Conservation (phyloP, 2,329 filamentous ascomycete species). For the Fusarium scirpi region DNA sequence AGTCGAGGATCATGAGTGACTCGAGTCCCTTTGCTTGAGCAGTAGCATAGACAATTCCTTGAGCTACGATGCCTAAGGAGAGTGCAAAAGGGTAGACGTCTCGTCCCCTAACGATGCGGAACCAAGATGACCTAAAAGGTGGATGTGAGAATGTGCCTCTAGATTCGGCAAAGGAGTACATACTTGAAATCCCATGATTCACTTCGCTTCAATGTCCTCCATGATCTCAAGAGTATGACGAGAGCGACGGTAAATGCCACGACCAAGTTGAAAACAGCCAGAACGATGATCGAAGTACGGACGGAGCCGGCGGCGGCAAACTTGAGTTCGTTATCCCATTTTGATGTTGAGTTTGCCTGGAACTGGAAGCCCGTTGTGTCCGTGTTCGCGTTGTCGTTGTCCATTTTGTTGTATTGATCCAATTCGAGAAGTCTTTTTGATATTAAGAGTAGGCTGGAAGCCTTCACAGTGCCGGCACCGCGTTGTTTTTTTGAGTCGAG, state of each 20-base stretch:
- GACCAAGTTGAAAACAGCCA: constrained; percentile 70
- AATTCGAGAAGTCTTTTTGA: constrained; percentile 15
- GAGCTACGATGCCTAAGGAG: constrained; percentile 67
- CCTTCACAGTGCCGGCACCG: constrained; percentile 47
- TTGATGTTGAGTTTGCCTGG: constrained; percentile 57
- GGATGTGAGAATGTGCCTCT: constrained; percentile 21
- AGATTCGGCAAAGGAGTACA: background rate
- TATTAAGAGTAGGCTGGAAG: constrained; percentile 36
- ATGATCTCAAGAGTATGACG: constrained; percentile 69
- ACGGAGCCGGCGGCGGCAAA: constrained; percentile 68
- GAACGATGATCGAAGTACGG: constrained; percentile 70
- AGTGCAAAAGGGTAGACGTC: constrained; percentile 68
- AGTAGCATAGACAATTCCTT: constrained; percentile 68
- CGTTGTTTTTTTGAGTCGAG: constrained; percentile 31
- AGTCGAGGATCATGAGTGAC: constrained; percentile 63
- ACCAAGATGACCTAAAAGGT: constrained; percentile 52
- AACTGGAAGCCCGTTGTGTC: constrained; percentile 48
- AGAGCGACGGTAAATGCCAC: constrained; percentile 67
- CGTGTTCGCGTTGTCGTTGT: constrained; percentile 26
- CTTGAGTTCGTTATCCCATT: constrained; percentile 63
- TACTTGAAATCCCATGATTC: constrained; percentile 59
- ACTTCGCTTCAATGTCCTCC: constrained; percentile 58
- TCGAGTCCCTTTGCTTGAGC: constrained; percentile 68
- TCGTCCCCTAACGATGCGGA: constrained; percentile 59
- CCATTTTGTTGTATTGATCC: constrained; percentile 24